A percentile compares a stretch with the other conserved stretches of the same genome.
Conservation (phyloP, 257 asterid genomes). For the Linderniella brevidens region DNA sequence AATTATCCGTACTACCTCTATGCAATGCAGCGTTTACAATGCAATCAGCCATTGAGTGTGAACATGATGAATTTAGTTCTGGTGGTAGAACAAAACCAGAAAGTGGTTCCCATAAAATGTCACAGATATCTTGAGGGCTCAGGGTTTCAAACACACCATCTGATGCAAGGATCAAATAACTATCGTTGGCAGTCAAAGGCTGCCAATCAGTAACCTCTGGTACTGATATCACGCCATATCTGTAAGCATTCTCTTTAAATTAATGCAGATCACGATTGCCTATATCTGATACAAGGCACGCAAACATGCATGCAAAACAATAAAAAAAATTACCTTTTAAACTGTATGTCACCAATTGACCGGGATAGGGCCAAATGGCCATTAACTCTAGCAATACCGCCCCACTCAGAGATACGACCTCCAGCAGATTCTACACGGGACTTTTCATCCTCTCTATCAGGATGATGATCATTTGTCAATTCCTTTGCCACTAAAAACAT, state of each 20-base stretch:
- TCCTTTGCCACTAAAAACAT: constrained; percentile 53
- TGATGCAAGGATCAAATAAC: constrained; percentile 81
- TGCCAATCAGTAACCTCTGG: constrained; percentile 98
- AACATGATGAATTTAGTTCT: constrained; percentile 38
- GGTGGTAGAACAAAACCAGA: constrained; percentile 22
- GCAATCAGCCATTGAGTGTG: constrained; percentile 68
- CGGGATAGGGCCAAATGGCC: constrained; percentile 91
- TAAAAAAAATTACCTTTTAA: constrained; percentile 40
- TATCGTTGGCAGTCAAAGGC: constrained; percentile 62
- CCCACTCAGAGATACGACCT: constrained; percentile 77
- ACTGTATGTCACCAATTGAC: constrained; percentile 76
- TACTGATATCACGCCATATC: constrained; percentile 87
- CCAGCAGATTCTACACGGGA: constrained; percentile 82
- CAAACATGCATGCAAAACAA: not conserved
- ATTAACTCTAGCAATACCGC: constrained; percentile 87
- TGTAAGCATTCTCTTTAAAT: constrained; percentile 16
- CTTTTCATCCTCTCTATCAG: constrained; percentile 86
- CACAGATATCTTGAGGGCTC: constrained; percentile 78
- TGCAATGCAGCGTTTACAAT: constrained; percentile 65
- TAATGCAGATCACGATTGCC: no score
- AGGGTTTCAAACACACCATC: constrained; percentile 89
- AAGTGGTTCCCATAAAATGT: constrained; percentile 55
- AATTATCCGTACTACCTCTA: constrained; percentile 78
- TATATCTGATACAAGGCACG: no score
- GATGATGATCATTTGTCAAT: constrained; percentile 91